Evolutionary conservation across 2,329 filamentous ascomycete genomes (phyloP), one percentile per base, ranked within the genome.

Genomic region (Verticillium zaregamsianum): DNA sequence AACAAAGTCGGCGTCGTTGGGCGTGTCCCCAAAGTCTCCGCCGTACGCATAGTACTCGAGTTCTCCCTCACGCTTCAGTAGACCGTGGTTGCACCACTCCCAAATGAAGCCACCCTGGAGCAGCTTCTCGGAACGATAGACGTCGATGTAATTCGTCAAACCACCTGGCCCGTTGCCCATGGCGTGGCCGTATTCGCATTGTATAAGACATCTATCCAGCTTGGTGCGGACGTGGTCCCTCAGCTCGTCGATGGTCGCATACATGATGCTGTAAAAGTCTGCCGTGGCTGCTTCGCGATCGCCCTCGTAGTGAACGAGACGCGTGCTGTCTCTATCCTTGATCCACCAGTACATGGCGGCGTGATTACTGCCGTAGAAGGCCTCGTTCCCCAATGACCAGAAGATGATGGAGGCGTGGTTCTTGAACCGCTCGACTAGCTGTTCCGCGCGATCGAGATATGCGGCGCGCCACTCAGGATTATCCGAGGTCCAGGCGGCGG

Each of bases 151-250:
- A 62, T 91, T 88, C 63, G 86, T 81, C 55, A 91, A 76, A 1
- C 82, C 84, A 1, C 89, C 89, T 0, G 87, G 89, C 0, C 87
- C 89, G 62, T 90, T 91, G 0, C 89, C 89, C 88, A 92, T 91
- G 0, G 89, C 87, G 64, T 85, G 82, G 0, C 75, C 75, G 62
- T 77, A 85, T 63, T 86, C 83, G 58, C 81, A 84, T 35, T 83
- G 76, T 5, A 33, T 33, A 5, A 33, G 32, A 9, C 32, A 33
- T 9, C 32, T 33, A 20, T 72, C 70, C 58, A 76, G 74, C 33
- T 75, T 70, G 17, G 32, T 33, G 9, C 32, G 32, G 32, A 33
- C 32, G 9, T 33, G 1, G 23, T 75, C 70, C 12, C 73, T 69
- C 55, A 77, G 70, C n/a, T 74, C 70, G 32, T 73, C 70, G 61